A percentile compares a stretch with the other conserved stretches of the same genome.
Evolutionary conservation across 2,329 filamentous ascomycete species (phyloP).

Genomic region (Triangularia verruculosa): DNA sequence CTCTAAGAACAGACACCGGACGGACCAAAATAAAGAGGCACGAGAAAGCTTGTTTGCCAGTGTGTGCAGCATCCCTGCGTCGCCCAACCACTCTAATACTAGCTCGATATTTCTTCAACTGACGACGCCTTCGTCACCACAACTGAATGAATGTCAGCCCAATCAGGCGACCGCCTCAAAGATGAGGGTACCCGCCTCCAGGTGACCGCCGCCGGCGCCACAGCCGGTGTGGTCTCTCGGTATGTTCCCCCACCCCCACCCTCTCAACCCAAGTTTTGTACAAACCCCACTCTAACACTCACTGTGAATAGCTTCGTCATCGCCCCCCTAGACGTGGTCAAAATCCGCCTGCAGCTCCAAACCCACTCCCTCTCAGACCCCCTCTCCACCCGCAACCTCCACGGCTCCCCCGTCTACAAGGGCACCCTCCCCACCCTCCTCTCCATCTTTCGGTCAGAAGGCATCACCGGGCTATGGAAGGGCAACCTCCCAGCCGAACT

Average conservation of each 20-base stretch:
- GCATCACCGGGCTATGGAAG: constrained; percentile 88
- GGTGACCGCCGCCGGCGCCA: constrained; percentile 54
- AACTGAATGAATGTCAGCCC: constrained; percentile 43
- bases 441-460: constrained; percentile 76
- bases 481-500: constrained; percentile 94
- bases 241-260: constrained; percentile 37
- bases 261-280: neutral
- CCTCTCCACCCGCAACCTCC: constrained; percentile 50
- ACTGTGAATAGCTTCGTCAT: constrained; percentile 69
- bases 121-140: neutral
- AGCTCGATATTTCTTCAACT: neutral
- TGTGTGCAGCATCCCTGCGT: neutral
- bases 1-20: neutral
- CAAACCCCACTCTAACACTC: neutral
- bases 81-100: neutral
- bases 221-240: constrained; percentile 85
- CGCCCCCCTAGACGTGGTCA: constrained; percentile 93
- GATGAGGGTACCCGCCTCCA: constrained; percentile 60
- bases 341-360: constrained; percentile 95
- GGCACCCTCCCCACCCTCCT: constrained; percentile 73
- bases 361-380: constrained; percentile 79
- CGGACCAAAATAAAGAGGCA: neutral
- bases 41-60: neutral
- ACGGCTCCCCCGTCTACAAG: constrained; percentile 59
- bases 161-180: constrained; percentile 47